These are phyloP conservation scores for Allomyces macrogynus DNA, from an alignment of 192 early-diverging fungal species.

Conservation along the genomic window DNA sequence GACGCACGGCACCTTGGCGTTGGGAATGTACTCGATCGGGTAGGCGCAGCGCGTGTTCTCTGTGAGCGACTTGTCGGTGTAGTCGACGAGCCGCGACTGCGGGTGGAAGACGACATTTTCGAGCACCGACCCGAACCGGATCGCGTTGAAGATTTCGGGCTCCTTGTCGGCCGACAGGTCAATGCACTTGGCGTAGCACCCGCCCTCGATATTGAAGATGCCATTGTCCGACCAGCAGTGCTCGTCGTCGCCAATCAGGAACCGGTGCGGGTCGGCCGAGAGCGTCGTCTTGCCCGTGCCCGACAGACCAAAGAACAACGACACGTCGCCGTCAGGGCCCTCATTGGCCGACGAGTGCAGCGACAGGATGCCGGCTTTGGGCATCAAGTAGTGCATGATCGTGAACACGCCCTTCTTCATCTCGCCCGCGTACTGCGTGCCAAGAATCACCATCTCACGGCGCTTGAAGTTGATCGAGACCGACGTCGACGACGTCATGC, in stretches of 20 bases:
- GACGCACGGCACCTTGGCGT: slow-evolving; percentile 80
- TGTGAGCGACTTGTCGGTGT: slow-evolving; percentile 53
- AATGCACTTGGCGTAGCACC: slow-evolving; percentile 96
- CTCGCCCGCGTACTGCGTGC: slow-evolving; percentile 95
- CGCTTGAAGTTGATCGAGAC: slow-evolving; percentile 83
- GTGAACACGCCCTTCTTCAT: slow-evolving; percentile 99
- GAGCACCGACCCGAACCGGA: slow-evolving; percentile 77
- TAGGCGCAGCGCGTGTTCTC: slow-evolving; percentile 96
- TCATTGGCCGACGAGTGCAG: slow-evolving; percentile 91
- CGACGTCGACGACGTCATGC: slow-evolving; percentile 86
- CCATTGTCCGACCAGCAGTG: slow-evolving; percentile 97
- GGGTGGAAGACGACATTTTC: slow-evolving; percentile 81
- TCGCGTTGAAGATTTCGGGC: slow-evolving; percentile 94
- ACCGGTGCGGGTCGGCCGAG: slow-evolving; percentile 77
- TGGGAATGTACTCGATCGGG: slow-evolving; percentile 86
- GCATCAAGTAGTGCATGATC: slow-evolving; percentile 98
- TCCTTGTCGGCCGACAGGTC: slow-evolving; percentile 91
- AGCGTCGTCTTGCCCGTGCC: slow-evolving; percentile 98
- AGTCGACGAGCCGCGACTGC: slow-evolving; percentile 56
- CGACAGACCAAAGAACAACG: slow-evolving; percentile 93
- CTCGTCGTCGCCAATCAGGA: slow-evolving; percentile 96
- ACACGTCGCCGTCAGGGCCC: slow-evolving; percentile 69
- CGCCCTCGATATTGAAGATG: slow-evolving; percentile 98
- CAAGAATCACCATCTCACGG: slow-evolving; percentile 92
- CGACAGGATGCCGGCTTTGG: slow-evolving; percentile 70